Conservation (phyloP, 2,329 filamentous ascomycete genomes). For the Ceratocystis harringtonii region DNA sequence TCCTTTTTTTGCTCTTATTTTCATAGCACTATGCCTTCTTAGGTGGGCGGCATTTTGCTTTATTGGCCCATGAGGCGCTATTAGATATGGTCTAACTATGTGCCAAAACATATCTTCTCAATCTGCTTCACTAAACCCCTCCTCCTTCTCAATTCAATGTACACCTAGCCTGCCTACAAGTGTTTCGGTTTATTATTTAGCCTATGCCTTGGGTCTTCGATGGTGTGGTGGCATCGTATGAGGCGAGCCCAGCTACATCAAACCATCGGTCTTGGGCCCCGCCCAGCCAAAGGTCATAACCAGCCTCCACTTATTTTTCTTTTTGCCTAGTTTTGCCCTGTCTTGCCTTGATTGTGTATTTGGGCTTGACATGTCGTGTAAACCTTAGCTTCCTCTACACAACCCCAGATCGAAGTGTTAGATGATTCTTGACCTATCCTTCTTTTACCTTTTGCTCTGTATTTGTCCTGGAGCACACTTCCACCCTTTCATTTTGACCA, state of each 20-base stretch:
- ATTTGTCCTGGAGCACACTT: not conserved
- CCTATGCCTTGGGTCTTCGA: not conserved
- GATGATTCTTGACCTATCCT: not conserved
- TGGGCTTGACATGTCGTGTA: constrained; percentile 1
- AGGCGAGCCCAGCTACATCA: not conserved
- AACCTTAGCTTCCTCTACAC: not conserved
- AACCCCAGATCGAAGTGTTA: constrained; percentile 3
- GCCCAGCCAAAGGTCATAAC: not conserved
- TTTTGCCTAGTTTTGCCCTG: not conserved
- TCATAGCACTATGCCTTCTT: not conserved
- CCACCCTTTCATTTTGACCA: not conserved
- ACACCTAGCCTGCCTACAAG: not conserved
- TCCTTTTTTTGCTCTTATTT: not conserved
- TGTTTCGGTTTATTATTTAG: not conserved
- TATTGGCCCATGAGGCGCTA: not conserved
- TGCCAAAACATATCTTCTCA: not conserved
- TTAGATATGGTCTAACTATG: not conserved
- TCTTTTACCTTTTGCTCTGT: not conserved
- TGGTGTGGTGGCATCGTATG: not conserved
- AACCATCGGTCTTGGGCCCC: not conserved
- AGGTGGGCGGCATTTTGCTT: not conserved
- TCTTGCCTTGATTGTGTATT: not conserved
- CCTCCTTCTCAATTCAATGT: not conserved
- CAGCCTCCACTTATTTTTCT: not conserved
- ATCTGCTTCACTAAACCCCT: not conserved